A percentile compares a stretch with the other conserved stretches of the same genome.
These are phyloP conservation scores for Nakazawaea anatomiae DNA, from an alignment of 805 yeast genomes.

Conservation along the genomic window DNA sequence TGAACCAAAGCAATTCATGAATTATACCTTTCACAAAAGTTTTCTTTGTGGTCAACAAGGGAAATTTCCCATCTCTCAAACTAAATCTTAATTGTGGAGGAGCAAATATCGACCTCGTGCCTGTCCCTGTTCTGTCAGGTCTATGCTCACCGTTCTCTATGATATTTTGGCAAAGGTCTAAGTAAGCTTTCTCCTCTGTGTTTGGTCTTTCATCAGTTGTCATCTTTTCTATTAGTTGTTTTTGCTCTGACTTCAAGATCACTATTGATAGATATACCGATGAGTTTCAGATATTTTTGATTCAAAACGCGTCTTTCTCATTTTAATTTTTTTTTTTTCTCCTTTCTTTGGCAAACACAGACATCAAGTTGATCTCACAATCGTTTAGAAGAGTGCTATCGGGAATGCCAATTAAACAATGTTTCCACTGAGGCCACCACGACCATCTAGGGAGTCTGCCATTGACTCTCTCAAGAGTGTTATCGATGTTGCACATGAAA, in stretches of 20 bases:
- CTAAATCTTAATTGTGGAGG: conserved; percentile 93
- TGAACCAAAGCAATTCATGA: conserved; percentile 89
- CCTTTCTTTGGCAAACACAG: background rate
- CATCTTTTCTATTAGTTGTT: background rate
- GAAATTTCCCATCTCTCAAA: conserved; percentile 67
- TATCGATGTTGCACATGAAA: conserved; percentile 16
- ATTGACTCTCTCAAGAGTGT: conserved; percentile 8
- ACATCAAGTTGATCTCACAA: background rate
- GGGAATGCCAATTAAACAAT: background rate
- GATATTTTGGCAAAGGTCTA: conserved; percentile 73
- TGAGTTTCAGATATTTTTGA: background rate
- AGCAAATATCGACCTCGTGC: conserved; percentile 84
- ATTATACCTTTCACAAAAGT: conserved; percentile 88
- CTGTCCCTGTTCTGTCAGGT: conserved; percentile 97
- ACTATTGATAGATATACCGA: too few species aligned
- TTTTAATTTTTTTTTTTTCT: background rate
- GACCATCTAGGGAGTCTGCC: conserved; percentile 9
- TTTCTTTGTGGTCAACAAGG: conserved; percentile 86
- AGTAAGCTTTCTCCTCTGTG: conserved; percentile 78
- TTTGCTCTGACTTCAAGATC: too few species aligned
- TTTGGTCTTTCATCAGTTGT: conserved; percentile 1
- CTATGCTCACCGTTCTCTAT: conserved; percentile 83
- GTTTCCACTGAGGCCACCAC: conserved; percentile 15
- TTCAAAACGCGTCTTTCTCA: background rate
- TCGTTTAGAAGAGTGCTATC: too few species aligned